Conservation (phyloP, 2,329 filamentous ascomycete genomes). For the Fonsecaea multimorphosa region DNA sequence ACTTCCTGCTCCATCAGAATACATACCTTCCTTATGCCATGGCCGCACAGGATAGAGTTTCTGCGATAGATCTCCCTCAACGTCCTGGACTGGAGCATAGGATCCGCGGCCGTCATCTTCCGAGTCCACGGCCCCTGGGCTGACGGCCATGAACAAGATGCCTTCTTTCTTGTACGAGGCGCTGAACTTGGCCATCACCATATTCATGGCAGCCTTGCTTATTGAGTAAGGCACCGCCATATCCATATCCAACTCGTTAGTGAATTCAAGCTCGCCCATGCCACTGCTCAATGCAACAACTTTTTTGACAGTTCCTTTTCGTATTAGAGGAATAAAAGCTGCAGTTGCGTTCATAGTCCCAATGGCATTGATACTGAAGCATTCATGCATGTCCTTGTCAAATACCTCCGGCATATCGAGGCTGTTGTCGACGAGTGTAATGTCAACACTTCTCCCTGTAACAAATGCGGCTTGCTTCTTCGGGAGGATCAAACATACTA, state of each 20-base stretch:
- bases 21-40: neutral
- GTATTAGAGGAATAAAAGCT: constrained; percentile 60
- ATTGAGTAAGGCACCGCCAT: constrained; percentile 52
- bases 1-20: neutral
- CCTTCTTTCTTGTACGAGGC: constrained; percentile 58
- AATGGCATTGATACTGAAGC: constrained; percentile 58
- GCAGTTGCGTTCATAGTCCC: constrained; percentile 61
- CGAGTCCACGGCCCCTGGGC: constrained; percentile 60
- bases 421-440: constrained; percentile 29
- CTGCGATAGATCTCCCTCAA: constrained; percentile 1
- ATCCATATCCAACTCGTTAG: constrained; percentile 47
- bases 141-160: constrained; percentile 59
- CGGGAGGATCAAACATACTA: neutral
- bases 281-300: constrained; percentile 59
- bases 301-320: constrained; percentile 60
- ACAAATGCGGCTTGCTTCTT: neutral
- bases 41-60: neutral
- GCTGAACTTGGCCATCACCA: constrained; percentile 60
- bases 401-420: constrained; percentile 45
- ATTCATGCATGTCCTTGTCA: constrained; percentile 43
- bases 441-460: neutral
- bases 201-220: constrained; percentile 61
- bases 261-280: constrained; percentile 55
- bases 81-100: neutral
- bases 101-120: constrained; percentile 36